Evolutionary conservation across 2,329 filamentous ascomycete genomes (phyloP), one percentile per base, ranked within the genome.

Genomic region (Fusarium citri): DNA sequence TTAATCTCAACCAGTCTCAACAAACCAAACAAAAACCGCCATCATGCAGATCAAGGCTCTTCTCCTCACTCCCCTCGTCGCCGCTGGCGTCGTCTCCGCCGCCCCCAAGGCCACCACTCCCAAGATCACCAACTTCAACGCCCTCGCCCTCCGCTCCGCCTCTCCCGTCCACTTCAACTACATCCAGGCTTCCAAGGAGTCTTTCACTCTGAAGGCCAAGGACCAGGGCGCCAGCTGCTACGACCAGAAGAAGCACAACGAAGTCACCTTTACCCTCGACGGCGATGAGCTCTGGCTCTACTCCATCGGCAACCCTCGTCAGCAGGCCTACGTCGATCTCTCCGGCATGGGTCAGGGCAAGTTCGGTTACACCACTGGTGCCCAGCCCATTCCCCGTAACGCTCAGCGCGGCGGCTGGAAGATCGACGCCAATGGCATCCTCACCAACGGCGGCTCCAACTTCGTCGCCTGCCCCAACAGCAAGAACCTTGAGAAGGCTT

Each of bases 331-430:
- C 69, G 83, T 84, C 54, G 87, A 90, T 77, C 84, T 84, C 46
- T 88, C 86, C 53, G 87, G 86, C 74, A 88, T 88, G 86, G 84
- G 85, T 67, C 84, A 86, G 69, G 88, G 88, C 59, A 79, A 81
- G 37, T 74, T 89, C 49, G 82, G 83, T 45, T 90, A 87, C 80
- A 82, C 82, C 41, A 85, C 83, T 12, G 83, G 83, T 45, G 57
- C 82, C 72, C 40, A 71, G 83, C 70, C 49, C 8, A 59, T 78
- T 0, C 80, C 82, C 26, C 71, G 70, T 37, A 83, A 85, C 75
- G 76, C 59, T 26, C 83, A 88, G 79, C 79, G 79, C 55, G 80
- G 78, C 40, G 82, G 81, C 59, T 90, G 85, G 81, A 69, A 77
- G 31, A 64, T 88, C 49, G n/a, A n/a, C n/a, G n/a, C n/a, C n/a